These are phyloP conservation scores for Cytauxzoon felis DNA, from an alignment of 169 alveolate genomes.

Conservation along the genomic window DNA sequence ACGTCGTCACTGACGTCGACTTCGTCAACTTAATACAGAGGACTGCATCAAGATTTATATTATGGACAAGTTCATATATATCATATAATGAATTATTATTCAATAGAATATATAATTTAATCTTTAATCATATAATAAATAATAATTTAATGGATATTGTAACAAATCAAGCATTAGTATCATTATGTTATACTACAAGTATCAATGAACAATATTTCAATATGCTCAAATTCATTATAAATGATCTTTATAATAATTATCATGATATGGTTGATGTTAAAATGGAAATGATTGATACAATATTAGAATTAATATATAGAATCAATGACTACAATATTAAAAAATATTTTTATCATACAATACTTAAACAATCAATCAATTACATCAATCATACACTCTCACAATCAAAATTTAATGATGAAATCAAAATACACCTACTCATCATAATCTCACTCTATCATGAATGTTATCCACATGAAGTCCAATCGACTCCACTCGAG, in stretches of 20 bases:
- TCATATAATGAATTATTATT: neutral
- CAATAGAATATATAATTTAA: neutral
- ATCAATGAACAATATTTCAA: neutral
- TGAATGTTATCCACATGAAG: no score
- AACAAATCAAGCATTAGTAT: neutral
- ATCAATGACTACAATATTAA: neutral
- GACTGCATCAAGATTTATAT: neutral
- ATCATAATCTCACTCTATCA: neutral
- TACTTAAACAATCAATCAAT: no score
- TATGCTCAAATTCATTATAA: neutral
- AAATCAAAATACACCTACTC: neutral
- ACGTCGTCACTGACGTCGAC: no score
- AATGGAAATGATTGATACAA: neutral
- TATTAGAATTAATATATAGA: neutral
- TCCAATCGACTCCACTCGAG: no score
- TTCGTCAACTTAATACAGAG: no score
- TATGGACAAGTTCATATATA: neutral
- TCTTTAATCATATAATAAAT: neutral
- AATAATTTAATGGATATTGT: neutral
- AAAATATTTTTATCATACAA: no score
- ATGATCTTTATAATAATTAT: neutral
- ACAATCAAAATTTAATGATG: no score
- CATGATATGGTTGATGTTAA: neutral
- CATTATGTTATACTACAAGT: neutral
- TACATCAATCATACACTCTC: no score